Conservation (phyloP, 176 grass and related monocot species). For the Zoysia pacifica region DNA sequence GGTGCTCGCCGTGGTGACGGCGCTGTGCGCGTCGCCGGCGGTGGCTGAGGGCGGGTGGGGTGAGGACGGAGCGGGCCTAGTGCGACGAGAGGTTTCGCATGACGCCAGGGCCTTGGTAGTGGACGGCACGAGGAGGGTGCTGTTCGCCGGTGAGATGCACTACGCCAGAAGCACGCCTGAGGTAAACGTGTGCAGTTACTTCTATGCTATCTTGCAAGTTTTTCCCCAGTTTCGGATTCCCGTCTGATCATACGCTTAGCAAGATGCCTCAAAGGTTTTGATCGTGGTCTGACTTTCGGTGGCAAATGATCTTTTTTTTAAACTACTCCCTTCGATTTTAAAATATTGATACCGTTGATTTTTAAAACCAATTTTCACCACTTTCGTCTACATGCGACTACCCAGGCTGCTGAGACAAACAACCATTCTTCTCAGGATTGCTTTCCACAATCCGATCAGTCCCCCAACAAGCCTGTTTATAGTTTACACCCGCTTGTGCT, state of each 20-base stretch:
- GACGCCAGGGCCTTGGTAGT: conserved; percentile 68
- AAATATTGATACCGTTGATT: no score
- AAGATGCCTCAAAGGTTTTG: background rate
- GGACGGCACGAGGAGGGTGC: conserved; percentile 54
- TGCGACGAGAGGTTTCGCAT: conserved; percentile 45
- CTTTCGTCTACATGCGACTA: no score
- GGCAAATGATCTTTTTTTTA: background rate
- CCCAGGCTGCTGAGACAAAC: no score
- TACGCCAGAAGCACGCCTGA: conserved; percentile 77
- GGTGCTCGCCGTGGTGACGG: background rate
- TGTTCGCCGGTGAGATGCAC: conserved; percentile 90
- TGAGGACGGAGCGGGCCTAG: background rate
- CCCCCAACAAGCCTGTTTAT: background rate
- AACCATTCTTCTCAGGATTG: background rate
- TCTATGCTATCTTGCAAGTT: background rate
- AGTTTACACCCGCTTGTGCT: background rate
- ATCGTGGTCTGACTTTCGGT: background rate
- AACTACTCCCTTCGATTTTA: background rate
- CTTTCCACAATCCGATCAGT: background rate
- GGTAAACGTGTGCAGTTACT: conserved; percentile 28
- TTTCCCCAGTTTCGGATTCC: background rate
- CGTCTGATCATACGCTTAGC: background rate
- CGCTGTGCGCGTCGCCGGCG: background rate
- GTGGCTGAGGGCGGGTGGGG: background rate
- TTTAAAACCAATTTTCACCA: no score